Conservation (phyloP, 2,329 filamentous ascomycete genomes). For the Trichoderma sp. region DNA sequence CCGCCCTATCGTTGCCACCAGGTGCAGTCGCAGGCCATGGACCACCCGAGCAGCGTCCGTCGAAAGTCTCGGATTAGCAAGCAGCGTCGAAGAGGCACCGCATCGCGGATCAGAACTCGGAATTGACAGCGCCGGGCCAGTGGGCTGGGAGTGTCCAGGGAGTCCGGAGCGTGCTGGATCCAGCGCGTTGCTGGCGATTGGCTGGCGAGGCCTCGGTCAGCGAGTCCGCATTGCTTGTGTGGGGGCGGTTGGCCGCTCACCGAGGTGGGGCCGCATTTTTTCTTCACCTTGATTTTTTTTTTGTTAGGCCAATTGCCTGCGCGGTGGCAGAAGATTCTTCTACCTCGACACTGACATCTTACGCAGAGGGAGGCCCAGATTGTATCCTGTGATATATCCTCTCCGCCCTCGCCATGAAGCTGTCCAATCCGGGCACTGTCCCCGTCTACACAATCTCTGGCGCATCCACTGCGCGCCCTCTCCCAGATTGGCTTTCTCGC, state of each 20-base stretch:
- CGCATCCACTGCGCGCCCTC: constrained; percentile 78
- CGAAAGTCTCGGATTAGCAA: constrained; percentile 1
- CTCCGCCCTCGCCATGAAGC: constrained; percentile 62
- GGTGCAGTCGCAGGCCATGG: constrained; percentile 15
- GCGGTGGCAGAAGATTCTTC: constrained; percentile 1
- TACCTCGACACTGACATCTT: background rate
- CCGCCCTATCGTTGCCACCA: constrained; percentile 13
- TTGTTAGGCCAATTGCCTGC: background rate
- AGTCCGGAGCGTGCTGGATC: constrained; percentile 26
- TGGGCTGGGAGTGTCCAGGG: constrained; percentile 23
- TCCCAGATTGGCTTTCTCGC: constrained; percentile 94
- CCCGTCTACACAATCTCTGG: constrained; percentile 95
- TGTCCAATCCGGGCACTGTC: constrained; percentile 78
- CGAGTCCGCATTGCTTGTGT: constrained; percentile 23
- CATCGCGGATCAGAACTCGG: constrained; percentile 16
- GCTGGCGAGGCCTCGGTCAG: constrained; percentile 24
- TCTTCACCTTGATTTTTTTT: constrained; percentile 29
- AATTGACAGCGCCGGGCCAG: constrained; percentile 21
- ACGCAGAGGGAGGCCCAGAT: background rate
- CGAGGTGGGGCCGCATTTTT: constrained; percentile 25
- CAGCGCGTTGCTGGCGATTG: constrained; percentile 26
- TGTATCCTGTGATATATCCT: background rate
- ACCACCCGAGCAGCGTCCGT: background rate
- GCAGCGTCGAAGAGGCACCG: constrained; percentile 19
- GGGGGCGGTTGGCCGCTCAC: constrained; percentile 23